Evolutionary conservation across 495 filamentous ascomycete species (phyloP).

Genomic region (Pseudevernia furfuracea): DNA sequence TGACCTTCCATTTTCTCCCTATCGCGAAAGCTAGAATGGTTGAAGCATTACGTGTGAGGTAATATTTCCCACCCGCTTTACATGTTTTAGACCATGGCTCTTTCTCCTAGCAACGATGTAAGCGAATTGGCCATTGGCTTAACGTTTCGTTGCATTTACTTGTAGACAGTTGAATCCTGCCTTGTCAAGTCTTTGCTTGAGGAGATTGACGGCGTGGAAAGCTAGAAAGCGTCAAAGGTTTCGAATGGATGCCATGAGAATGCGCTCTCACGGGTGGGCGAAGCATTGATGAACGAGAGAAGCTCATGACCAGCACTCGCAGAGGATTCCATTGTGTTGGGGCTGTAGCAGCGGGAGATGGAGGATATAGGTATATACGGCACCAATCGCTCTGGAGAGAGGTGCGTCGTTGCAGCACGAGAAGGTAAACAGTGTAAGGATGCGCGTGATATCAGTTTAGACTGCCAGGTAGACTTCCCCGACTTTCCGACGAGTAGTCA

Average conservation of each 20-base stretch:
- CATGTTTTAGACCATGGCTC: constrained; percentile 78
- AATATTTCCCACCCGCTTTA: constrained; percentile 88
- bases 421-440: background rate
- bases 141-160: constrained; percentile 34
- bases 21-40: constrained; percentile 93
- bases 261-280: constrained; percentile 66
- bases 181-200: constrained; percentile 62
- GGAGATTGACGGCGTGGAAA: constrained; percentile 83
- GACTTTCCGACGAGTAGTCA: background rate
- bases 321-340: constrained; percentile 48
- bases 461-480: background rate
- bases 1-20: constrained; percentile 76
- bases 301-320: constrained; percentile 69
- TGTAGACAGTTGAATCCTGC: constrained; percentile 83
- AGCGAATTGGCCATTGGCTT: background rate
- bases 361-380: background rate
- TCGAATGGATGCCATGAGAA: background rate
- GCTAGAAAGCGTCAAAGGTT: constrained; percentile 44
- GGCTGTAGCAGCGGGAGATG: background rate
- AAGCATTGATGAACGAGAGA: constrained; percentile 87
- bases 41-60: constrained; percentile 87
- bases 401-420: background rate
- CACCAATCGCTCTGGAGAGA: background rate
- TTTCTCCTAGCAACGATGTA: constrained; percentile 54
- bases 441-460: background rate